Evolutionary conservation across 1,284 basidiomycete genomes (phyloP), one percentile per base, ranked within the genome.

Genomic region (Pascua guehoae): DNA sequence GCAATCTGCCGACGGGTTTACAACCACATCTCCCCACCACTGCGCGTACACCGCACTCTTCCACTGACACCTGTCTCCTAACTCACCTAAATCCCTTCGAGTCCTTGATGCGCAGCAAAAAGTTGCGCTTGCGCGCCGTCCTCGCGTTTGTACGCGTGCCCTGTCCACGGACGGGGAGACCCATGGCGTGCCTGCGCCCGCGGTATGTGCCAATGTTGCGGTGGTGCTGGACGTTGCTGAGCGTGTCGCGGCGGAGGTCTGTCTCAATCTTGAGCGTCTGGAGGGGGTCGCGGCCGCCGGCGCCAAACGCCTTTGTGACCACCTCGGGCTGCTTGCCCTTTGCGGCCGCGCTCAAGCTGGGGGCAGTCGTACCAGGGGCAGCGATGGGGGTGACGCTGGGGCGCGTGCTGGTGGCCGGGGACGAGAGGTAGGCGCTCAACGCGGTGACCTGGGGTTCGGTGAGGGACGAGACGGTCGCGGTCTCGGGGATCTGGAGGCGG

Each of bases 131-230:
- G 58, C 75, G 77, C 0, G 82, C 82, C 12, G 81, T 82, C 40
- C 70, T 66, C 2, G 77, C 81, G 58, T 83, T 83, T 8, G 75
- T 79, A 40, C 76, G 75, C 32, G 82, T 84, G 47, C 78, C 72
- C 68, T 84, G 82, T 7, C 82, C 82, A 24, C 81, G 70, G 1
- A 82, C 82, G 0, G 82, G 82, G 18, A 81, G 66, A 16, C 80
- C 78, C 55, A 76, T 74, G 0, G 81, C 80, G 56, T 83, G 81
- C 66, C 76, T 51, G 58, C 79, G 71, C 3, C 82, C 82, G 12
- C 73, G 66, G 60, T 82, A 80, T 12, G 77, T 79, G 4, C 82
- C 82, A 38, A 83, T 77, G 38, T 75, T 72, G 44, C 80, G 68
- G 64, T 81, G 78, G 65, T 83, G 82, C 7, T 75, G 74, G 52